Evolutionary conservation across 768 basidiomycete species (phyloP), one percentile per base, ranked within the genome.

Genomic region (Chalciporus sphaerocephalus): DNA sequence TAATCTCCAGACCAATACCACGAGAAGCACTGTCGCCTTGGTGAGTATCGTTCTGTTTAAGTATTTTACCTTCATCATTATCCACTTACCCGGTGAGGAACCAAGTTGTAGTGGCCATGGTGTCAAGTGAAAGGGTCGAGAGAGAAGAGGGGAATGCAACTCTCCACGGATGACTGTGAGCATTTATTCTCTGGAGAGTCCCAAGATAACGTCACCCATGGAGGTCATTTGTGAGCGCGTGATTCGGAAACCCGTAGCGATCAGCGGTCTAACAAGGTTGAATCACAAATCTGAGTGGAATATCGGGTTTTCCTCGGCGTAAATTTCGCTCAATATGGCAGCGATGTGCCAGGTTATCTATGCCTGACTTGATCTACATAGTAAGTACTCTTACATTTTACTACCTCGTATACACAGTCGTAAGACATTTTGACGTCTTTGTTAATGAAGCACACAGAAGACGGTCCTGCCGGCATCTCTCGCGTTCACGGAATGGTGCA

Each of bases 1-100:
- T 33, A 15, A 30, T 35, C 30, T 56, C 55, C 13, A 56, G 18
- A 9, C 40, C 55, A 32, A 56, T 56, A 11, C 50, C 52, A 5
- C 44, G 44, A 36, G 50, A 53, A 30, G 52, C 45, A 32, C 42
- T 49, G 24, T 33, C 20, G 27, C 13, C 15, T 12, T 5, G 15
- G 30, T 38, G 38, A 38, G 21, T 6, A 23, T 18, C 15, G 20
- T 23, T 30, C 13, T 6, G 4, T 9, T 15, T n/a, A 42, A 13
- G n/a, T 1, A 5, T 15, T 4, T 32, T n/a, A n/a, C 30, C 15
- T 5, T 25, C 13, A 12, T 11, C 30, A 32, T n/a, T 32, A 32
- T n/a, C 6, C 13, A 9, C 40, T 6, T 8, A 48, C 50, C 46
- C 50, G 17, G 50, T 48, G 36, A 51, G 16, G 20, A 48, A 39